Base-by-base conservation (phyloP, 2,329 filamentous ascomycete species). In the Colletotrichum theobromicola region DNA sequence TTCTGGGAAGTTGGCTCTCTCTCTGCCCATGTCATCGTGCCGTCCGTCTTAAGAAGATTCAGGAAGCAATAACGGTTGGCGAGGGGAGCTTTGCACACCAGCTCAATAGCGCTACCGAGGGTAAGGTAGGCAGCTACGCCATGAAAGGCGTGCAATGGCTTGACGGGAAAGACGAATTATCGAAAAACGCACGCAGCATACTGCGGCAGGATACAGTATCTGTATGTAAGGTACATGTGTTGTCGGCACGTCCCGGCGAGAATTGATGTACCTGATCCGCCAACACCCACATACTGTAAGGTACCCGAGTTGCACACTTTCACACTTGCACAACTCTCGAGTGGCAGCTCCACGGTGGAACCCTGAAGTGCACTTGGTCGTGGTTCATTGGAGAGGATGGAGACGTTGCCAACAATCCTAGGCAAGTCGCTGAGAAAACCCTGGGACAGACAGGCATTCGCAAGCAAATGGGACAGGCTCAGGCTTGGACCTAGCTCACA, bases 231-330 rank as follows among this genome's bases (percentile, higher is more conserved):
- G 57, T 34, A 34, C 57, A 32, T 60, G 28, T 18, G 18, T 30
- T 34, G 28, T 60, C 57, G 32, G 28, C 28, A 18, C 62, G 50
- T 30, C 26, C 35, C 13, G 37, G 37, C 35, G 4, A 64, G 34
- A 64, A 24, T 32, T 60, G 26, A 65, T 32, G 35, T 32, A 65
- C 37, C 62, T 50, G 26, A 35, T 35, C 26, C 30, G 42, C 32
- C 63, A 53, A n/a, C 46, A 26, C 15, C 53, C 15, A 65, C 35
- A 37, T 12, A n/a, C 67, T 74, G 72, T 61, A 66, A 74, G 72
- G 72, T 74, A 74, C 72, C 68, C 62, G 72, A 46, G 24, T 63
- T 67, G 68, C 63, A 55, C 42, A 72, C 64, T 65, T 50, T 46
- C 63, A 67, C 46, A 67, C 30, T 50, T 46, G 42, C 24, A 46